Base-by-base conservation (phyloP, 192 early-diverging fungal genomes). In the Podila minutissima region DNA sequence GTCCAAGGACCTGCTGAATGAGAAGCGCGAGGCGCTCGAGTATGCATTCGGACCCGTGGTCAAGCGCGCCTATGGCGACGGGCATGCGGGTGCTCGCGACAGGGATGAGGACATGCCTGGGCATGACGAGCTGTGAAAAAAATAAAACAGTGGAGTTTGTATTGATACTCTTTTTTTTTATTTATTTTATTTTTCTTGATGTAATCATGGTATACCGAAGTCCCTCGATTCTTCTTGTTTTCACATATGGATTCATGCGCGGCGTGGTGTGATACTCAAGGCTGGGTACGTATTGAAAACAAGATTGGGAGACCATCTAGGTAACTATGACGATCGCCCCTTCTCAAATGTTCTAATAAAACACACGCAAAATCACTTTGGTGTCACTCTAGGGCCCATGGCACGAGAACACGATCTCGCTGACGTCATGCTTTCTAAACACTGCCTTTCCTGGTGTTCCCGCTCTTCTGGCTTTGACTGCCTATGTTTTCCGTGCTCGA, bases 1-100 rank as follows among this genome's bases (percentile, higher is more conserved):
- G 60, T 88, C 92, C 75, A 97, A 96, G 90, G 97, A 98, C 74
- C 96, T 96, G 82, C 90, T 96, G 88, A 95, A 97, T 65, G 95
- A 97, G 85, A 94, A 95, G 87, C 94, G 94, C 84, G 87, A 90
- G 72, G 97, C 96, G 83, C 83, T 98, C 66, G 95, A 98, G 86
- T 85, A 91, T 29, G 75, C 95, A 62, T 92, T 97, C 65, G 96
- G 95, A 86, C 95, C 96, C 63, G 94, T 98, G 77, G 91, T 92
- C 37, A 74, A 89, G 84, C 97, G 96, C 87, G 84, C 96, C 32
- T 96, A 97, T 83, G 81, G 78, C 22, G 62, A 64, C 57, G 87
- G 85, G 72, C 83, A 83, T 51, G 86, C 86, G 33, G 84, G 87
- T 62, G 83, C 67, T 32, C 24, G 6, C 5, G 24, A n/a, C 2